phyloP scores from a whole-genome alignment of 2,329 filamentous ascomycete species.

The Aspergillus fischeri region DNA sequence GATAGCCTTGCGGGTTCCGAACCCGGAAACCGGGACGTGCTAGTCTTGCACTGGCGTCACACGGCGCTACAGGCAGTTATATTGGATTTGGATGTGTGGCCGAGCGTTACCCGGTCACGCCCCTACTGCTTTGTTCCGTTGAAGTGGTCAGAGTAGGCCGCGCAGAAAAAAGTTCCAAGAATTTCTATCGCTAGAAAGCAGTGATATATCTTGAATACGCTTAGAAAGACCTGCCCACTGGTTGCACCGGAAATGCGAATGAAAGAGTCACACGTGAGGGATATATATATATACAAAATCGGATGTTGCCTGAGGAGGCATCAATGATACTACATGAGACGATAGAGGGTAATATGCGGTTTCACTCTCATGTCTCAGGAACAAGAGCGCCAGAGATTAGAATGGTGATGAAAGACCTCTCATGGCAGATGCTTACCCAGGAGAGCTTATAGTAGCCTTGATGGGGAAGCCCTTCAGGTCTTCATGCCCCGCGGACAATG shows the following conservation, averaged over 20 bases:
- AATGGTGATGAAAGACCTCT: neutral
- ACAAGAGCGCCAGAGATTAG: neutral
- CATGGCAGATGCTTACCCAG: neutral
- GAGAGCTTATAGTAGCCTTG: neutral
- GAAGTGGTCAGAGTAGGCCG: neutral
- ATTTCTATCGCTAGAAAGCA: slow-evolving; percentile 1
- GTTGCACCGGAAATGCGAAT: neutral
- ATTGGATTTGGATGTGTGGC: neutral
- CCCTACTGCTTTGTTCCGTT: neutral
- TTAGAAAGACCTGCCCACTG: neutral
- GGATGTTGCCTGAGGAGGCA: neutral
- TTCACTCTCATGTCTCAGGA: neutral
- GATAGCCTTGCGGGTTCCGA: neutral
- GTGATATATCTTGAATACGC: neutral
- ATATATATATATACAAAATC: neutral
- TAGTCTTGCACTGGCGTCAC: neutral
- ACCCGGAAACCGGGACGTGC: neutral
- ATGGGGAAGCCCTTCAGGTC: neutral
- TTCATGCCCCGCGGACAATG: neutral
- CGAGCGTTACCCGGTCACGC: neutral
- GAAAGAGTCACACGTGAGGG: neutral
- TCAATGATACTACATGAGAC: neutral
- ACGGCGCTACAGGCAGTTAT: neutral
- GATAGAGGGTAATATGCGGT: neutral
- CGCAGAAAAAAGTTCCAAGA: neutral